These are phyloP conservation scores for Pestalotiopsis sp. DNA, from an alignment of 2,329 filamentous ascomycete species.

Conservation along the genomic window DNA sequence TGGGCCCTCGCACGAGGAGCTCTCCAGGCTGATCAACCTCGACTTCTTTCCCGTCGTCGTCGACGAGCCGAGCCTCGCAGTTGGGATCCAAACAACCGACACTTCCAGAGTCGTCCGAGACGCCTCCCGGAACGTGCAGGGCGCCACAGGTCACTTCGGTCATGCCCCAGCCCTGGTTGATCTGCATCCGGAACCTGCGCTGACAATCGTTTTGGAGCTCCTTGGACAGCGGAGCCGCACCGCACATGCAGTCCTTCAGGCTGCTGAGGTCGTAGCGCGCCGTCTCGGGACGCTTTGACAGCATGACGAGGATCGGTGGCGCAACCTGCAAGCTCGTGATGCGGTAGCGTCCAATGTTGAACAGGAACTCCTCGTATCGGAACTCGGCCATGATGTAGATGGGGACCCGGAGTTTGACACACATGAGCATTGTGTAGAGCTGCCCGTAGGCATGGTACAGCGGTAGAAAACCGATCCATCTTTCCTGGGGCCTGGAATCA, in stretches of 20 bases:
- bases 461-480: constrained; percentile 64
- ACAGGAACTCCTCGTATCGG: constrained; percentile 55
- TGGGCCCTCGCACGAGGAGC: constrained; percentile 56
- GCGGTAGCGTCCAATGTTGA: constrained; percentile 49
- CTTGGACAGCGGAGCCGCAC: constrained; percentile 53
- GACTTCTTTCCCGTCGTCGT: constrained; percentile 55
- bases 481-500: constrained; percentile 42
- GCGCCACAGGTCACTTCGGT: constrained; percentile 53
- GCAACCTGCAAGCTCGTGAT: constrained; percentile 58
- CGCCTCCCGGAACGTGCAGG: constrained; percentile 42
- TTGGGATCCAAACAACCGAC: constrained; percentile 59
- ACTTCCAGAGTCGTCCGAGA: constrained; percentile 43
- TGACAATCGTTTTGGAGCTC: constrained; percentile 50
- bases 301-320: constrained; percentile 60
- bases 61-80: constrained; percentile 54
- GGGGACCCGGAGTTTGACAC: constrained; percentile 43
- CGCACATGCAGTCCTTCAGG: constrained; percentile 48
- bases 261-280: constrained; percentile 54
- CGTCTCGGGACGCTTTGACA: constrained; percentile 59
- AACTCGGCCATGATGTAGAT: constrained; percentile 62
- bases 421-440: constrained; percentile 52
- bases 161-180: constrained; percentile 64
- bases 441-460: constrained; percentile 66
- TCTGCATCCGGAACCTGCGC: constrained; percentile 38
- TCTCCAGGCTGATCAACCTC: constrained; percentile 51